Conservation (phyloP, 176 grass and related monocot genomes). For the Paspalum vaginatum region DNA sequence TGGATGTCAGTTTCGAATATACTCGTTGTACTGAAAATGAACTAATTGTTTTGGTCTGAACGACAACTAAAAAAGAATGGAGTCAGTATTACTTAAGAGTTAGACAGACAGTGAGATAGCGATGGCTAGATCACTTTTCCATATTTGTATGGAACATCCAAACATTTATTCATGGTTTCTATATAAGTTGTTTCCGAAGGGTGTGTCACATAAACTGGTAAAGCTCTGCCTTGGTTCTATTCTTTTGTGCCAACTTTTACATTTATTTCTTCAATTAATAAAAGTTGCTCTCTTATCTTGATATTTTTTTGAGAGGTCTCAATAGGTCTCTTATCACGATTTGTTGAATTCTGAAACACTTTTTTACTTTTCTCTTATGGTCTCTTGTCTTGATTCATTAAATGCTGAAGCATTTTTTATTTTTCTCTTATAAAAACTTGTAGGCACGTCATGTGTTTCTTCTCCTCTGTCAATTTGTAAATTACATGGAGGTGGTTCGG, state of each 20-base stretch:
- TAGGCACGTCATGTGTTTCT: constrained; percentile 85
- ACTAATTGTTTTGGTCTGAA: too few species aligned
- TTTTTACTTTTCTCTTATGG: background rate
- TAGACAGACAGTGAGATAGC: background rate
- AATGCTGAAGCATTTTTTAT: constrained; percentile 1
- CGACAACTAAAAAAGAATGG: too few species aligned
- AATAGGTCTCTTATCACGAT: too few species aligned
- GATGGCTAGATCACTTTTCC: background rate
- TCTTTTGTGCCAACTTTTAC: background rate
- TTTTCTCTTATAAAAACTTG: constrained; percentile 34
- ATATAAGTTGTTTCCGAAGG: constrained; percentile 9
- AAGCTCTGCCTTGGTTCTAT: background rate
- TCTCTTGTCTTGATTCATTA: constrained; percentile 9
- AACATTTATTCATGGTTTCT: constrained; percentile 16
- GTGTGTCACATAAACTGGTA: constrained; percentile 1
- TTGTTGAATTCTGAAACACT: too few species aligned
- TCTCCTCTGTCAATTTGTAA: constrained; percentile 92
- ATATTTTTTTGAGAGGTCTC: too few species aligned
- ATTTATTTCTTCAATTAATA: constrained; percentile 33
- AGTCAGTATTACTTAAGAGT: background rate
- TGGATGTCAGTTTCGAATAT: too few species aligned
- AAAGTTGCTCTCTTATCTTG: background rate
- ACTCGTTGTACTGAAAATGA: too few species aligned
- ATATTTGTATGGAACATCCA: background rate
- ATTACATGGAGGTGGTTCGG: constrained; percentile 84